Conservation (phyloP, 805 yeast species). For the Grigorovia jiainica region DNA sequence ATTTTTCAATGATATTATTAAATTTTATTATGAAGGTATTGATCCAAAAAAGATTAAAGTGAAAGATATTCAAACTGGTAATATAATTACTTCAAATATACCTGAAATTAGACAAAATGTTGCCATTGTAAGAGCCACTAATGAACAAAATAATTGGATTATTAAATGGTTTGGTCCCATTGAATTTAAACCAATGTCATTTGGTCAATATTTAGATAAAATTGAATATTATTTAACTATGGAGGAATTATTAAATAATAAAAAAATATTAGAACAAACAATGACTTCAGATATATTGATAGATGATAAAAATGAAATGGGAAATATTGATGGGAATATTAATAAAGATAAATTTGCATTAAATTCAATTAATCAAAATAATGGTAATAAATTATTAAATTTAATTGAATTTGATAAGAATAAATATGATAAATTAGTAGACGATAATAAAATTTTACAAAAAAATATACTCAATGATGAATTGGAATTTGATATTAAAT, state of each 20-base stretch:
- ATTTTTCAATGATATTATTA: constrained; percentile 27
- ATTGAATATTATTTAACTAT: constrained; percentile 26
- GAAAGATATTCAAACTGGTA: constrained; percentile 25
- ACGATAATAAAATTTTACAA: background rate
- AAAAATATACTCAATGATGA: background rate
- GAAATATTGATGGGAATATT: background rate
- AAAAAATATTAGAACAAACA: constrained; percentile 3
- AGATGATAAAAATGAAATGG: background rate
- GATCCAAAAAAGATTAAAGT: constrained; percentile 28
- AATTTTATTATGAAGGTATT: constrained; percentile 28
- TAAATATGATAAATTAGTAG: background rate
- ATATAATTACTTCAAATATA: constrained; percentile 19
- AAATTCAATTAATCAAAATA: no score
- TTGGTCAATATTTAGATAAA: constrained; percentile 30
- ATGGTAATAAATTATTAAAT: background rate
- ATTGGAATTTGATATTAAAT: background rate
- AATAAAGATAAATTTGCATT: background rate
- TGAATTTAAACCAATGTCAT: constrained; percentile 43
- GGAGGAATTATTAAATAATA: constrained; percentile 19
- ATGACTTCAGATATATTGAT: constrained; percentile 10
- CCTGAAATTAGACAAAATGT: constrained; percentile 29
- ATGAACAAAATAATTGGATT: constrained; percentile 37
- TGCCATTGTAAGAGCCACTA: constrained; percentile 35
- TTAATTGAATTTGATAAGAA: background rate
- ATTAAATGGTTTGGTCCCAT: constrained; percentile 63